Evolutionary conservation across 2,329 filamentous ascomycete species (phyloP).

Genomic region (Paracamarosporium sp.): DNA sequence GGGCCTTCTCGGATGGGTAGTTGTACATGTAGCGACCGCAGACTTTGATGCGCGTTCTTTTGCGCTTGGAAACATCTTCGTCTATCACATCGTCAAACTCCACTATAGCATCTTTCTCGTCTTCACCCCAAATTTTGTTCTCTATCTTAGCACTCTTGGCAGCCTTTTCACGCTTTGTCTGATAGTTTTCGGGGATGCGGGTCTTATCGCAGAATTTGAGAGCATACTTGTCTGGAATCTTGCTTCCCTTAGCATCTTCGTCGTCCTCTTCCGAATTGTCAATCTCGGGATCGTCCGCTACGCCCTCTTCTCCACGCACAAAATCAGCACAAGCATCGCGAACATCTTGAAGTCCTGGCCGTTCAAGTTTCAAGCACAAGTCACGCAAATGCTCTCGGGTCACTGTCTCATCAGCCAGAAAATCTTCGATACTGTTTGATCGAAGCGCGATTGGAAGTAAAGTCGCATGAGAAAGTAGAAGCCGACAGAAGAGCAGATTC

Average conservation of each 20-base stretch:
- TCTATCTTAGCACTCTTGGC: conserved; percentile 20
- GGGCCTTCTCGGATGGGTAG: conserved; percentile 56
- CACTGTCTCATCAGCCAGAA: conserved; percentile 52
- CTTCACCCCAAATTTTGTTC: conserved; percentile 3
- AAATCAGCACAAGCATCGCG: conserved; percentile 61
- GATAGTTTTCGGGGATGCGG: conserved; percentile 24
- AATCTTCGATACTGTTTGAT: conserved; percentile 54
- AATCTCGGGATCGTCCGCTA: conserved; percentile 10
- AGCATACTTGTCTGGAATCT: conserved; percentile 14
- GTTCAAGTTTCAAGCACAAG: conserved; percentile 56
- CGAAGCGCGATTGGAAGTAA: conserved; percentile 55
- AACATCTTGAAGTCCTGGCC: conserved; percentile 57
- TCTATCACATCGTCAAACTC: conserved; percentile 48
- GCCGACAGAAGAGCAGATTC: conserved; percentile 56
- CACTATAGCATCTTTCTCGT: conserved; percentile 27
- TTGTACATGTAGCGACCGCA: conserved; percentile 59
- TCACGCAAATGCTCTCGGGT: conserved; percentile 54
- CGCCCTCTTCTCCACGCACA: conserved; percentile 45
- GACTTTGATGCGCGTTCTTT: conserved; percentile 54
- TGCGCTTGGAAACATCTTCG: conserved; percentile 37
- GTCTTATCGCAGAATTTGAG: conserved; percentile 10
- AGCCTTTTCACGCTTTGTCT: conserved; percentile 43
- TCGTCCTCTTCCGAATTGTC: conserved; percentile 6
- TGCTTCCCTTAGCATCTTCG: not conserved
- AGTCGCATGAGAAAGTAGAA: conserved; percentile 54